phyloP scores from a whole-genome alignment of 257 asterid genomes.

The Capsicum rhomboideum region DNA sequence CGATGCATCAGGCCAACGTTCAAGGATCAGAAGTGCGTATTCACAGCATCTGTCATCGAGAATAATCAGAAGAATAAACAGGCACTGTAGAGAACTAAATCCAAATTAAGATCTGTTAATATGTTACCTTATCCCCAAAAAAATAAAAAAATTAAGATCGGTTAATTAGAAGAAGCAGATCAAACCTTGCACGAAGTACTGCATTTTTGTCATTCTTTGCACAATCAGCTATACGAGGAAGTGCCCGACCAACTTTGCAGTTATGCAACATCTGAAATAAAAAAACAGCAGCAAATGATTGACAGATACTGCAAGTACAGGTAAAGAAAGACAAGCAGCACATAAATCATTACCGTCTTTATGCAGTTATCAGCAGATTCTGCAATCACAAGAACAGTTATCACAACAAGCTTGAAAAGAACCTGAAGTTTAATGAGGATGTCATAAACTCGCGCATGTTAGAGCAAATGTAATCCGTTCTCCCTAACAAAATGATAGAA shows the following conservation, averaged over 20 bases:
- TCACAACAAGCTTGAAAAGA: constrained; percentile 99
- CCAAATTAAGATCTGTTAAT: neutral
- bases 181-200: constrained; percentile 93
- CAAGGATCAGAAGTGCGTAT: constrained; percentile 88
- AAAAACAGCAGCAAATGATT: neutral
- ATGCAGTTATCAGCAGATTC: constrained; percentile 99
- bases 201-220: constrained; percentile 95
- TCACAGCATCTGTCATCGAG: constrained; percentile 70
- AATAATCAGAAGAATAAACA: neutral
- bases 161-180: neutral
- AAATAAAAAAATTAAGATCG: neutral
- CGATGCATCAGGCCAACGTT: constrained; percentile 98
- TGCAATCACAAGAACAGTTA: constrained; percentile 97
- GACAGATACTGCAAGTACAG: neutral
- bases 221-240: constrained; percentile 79
- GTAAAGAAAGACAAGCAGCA: neutral
- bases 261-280: constrained; percentile 73
- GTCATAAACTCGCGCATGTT: constrained; percentile 20
- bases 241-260: constrained; percentile 92
- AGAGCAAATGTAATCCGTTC: neutral
- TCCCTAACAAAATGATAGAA: constrained; percentile 4
- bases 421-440: constrained; percentile 47
- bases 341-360: constrained; percentile 60
- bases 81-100: neutral
- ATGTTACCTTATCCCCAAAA: no score